phyloP scores from a whole-genome alignment of 352 stramenopile species.

The Phytophthora megakarya region DNA sequence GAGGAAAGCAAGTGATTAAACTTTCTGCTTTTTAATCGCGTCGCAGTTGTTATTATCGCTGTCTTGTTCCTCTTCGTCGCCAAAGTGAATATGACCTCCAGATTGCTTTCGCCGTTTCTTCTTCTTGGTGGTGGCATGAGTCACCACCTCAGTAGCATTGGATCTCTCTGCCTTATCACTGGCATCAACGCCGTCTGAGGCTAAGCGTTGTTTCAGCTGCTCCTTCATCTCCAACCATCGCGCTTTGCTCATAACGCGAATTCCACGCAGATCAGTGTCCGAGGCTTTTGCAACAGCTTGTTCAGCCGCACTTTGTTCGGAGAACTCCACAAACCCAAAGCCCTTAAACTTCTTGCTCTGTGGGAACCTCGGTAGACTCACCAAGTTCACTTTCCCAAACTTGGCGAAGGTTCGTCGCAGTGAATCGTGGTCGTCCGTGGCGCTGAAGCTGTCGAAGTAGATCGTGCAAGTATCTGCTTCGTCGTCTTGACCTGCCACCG shows the following conservation, averaged over 20 bases:
- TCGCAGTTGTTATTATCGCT: slow-evolving; percentile 3
- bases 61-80: slow-evolving; percentile 23
- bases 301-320: slow-evolving; percentile 35
- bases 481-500: slow-evolving; percentile 32
- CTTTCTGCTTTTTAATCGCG: slow-evolving; percentile 35
- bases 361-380: slow-evolving; percentile 75
- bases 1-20: too few relatives aligned
- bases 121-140: neutral
- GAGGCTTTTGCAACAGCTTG: slow-evolving; percentile 26
- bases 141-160: neutral
- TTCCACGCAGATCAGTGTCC: slow-evolving; percentile 35
- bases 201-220: slow-evolving; percentile 51
- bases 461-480: slow-evolving; percentile 57
- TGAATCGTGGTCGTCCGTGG: slow-evolving; percentile 69
- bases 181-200: neutral
- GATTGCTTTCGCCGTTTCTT: slow-evolving; percentile 19
- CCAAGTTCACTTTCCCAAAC: slow-evolving; percentile 79
- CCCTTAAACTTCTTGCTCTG: slow-evolving; percentile 78
- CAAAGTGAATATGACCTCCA: slow-evolving; percentile 51
- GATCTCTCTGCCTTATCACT: neutral
- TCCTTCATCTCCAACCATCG: slow-evolving; percentile 69
- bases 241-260: slow-evolving; percentile 65
- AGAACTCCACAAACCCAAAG: slow-evolving; percentile 86
- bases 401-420: slow-evolving; percentile 55
- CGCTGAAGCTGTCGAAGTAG: slow-evolving; percentile 76